Conservation (phyloP, 2,329 filamentous ascomycete genomes). For the Diaporthe longicolla region DNA sequence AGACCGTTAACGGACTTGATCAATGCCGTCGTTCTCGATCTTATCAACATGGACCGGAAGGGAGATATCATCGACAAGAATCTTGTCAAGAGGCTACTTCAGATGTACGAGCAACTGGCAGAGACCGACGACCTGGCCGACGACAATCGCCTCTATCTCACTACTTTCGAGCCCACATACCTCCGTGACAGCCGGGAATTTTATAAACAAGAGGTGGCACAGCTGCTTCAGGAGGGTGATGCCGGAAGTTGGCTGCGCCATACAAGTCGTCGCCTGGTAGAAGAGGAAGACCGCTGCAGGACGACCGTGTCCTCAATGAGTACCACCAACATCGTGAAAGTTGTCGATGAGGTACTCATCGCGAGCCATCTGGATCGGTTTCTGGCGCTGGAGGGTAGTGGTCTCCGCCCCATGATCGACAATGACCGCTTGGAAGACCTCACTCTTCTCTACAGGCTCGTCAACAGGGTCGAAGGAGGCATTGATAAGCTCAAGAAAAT, state of each 20-base stretch:
- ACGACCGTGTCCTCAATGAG: constrained; percentile 85
- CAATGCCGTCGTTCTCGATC: constrained; percentile 86
- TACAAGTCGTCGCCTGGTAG: constrained; percentile 79
- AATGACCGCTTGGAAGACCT: constrained; percentile 87
- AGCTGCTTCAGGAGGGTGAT: constrained; percentile 82
- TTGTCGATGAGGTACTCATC: constrained; percentile 88
- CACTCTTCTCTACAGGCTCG: constrained; percentile 83
- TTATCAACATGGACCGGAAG: constrained; percentile 92
- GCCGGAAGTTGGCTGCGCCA: constrained; percentile 86
- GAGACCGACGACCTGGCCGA: constrained; percentile 85
- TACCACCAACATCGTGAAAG: constrained; percentile 77
- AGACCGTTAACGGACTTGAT: constrained; percentile 78
- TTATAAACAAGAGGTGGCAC: constrained; percentile 82
- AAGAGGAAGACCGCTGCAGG: constrained; percentile 86
- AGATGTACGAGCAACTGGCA: constrained; percentile 92
- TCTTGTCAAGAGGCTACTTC: constrained; percentile 84
- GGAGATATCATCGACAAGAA: constrained; percentile 90
- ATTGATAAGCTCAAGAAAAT: constrained; percentile 82
- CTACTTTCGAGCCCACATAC: constrained; percentile 85
- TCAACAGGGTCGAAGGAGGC: constrained; percentile 64
- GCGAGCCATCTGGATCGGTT: constrained; percentile 83
- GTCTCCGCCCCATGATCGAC: constrained; percentile 90
- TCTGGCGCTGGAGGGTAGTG: constrained; percentile 86
- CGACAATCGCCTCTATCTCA: constrained; percentile 85
- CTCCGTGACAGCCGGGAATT: constrained; percentile 79